Percentiles rank a stretch among this genome's conserved stretches.
phyloP scores from a whole-genome alignment of 106 monocot species.

The Dendrobium huoshanense region DNA sequence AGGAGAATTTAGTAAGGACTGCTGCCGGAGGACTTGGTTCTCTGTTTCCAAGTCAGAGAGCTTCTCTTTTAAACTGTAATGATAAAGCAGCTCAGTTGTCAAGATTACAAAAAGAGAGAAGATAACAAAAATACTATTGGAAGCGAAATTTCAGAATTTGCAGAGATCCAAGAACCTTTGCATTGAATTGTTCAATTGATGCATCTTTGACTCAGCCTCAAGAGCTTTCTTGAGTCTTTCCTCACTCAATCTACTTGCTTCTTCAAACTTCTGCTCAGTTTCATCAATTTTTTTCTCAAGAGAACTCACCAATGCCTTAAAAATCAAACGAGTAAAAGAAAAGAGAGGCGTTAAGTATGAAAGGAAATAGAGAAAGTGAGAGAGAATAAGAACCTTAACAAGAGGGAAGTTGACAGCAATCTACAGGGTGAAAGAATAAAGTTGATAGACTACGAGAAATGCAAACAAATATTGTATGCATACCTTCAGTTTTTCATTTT shows the following conservation, averaged over 20 bases:
- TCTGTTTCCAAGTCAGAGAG: slow-evolving; percentile 79
- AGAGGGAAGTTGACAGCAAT: background rate
- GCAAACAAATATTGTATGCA: background rate
- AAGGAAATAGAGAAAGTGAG: too few species aligned
- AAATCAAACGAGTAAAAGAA: background rate
- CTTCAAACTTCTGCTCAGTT: slow-evolving; percentile 86
- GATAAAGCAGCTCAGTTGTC: slow-evolving; percentile 5
- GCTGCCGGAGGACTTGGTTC: slow-evolving; percentile 84
- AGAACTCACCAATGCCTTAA: slow-evolving; percentile 65
- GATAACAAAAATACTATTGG: background rate
- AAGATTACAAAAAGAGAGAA: background rate
- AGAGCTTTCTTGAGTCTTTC: slow-evolving; percentile 67
- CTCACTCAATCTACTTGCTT: slow-evolving; percentile 69
- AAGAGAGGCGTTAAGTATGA: background rate
- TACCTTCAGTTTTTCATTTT: slow-evolving; percentile 87
- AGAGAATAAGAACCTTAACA: background rate
- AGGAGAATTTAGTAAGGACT: slow-evolving; percentile 51
- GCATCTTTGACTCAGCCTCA: slow-evolving; percentile 67
- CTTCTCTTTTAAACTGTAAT: slow-evolving; percentile 67
- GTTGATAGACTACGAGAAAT: background rate
- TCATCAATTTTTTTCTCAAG: slow-evolving; percentile 84
- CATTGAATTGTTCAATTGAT: slow-evolving; percentile 55
- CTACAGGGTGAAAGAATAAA: background rate
- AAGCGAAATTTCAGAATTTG: background rate
- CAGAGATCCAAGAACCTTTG: slow-evolving; percentile 47